A percentile compares a stretch with the other conserved stretches of the same genome.
These are phyloP conservation scores for Aspergillus tamarii DNA, from an alignment of 2,329 filamentous ascomycete genomes.

Conservation along the genomic window DNA sequence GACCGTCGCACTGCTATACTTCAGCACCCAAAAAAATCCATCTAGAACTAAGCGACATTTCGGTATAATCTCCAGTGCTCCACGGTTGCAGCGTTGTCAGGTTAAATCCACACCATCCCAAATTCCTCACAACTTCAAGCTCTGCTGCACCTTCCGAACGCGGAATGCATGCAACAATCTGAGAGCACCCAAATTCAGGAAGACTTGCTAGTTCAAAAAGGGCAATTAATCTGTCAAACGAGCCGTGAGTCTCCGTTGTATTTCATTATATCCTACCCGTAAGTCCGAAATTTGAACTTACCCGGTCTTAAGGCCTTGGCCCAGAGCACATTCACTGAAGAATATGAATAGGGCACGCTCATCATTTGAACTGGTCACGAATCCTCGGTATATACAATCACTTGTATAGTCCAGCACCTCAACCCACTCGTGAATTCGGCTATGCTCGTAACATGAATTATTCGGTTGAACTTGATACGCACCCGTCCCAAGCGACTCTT, in stretches of 20 bases:
- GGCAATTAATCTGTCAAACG: conserved; percentile 71
- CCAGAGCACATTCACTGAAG: conserved; percentile 74
- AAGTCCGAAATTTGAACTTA: conserved; percentile 52
- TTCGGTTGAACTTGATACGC: conserved; percentile 52
- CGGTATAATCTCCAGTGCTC: conserved; percentile 54
- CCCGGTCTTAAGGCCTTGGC: conserved; percentile 83
- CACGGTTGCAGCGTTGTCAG: conserved; percentile 79
- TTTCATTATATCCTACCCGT: no score
- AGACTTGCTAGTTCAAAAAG: conserved; percentile 84
- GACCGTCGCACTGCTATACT: conserved; percentile 55
- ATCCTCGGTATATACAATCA: conserved; percentile 82
- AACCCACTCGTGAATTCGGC: conserved; percentile 38
- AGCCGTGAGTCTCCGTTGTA: not conserved
- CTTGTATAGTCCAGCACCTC: conserved; percentile 73
- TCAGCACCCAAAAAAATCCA: conserved; percentile 94
- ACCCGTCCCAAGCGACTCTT: conserved; percentile 87
- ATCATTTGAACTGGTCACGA: conserved; percentile 70
- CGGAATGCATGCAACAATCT: conserved; percentile 81
- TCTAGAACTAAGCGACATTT: conserved; percentile 69
- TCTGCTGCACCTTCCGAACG: conserved; percentile 66
- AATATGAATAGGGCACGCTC: conserved; percentile 84
- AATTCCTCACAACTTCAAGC: conserved; percentile 70
- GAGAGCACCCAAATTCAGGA: conserved; percentile 70
- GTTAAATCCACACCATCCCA: conserved; percentile 93
- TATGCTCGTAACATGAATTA: conserved; percentile 27